phyloP scores from a whole-genome alignment of 768 basidiomycete species.

The Lentinula boryana region DNA sequence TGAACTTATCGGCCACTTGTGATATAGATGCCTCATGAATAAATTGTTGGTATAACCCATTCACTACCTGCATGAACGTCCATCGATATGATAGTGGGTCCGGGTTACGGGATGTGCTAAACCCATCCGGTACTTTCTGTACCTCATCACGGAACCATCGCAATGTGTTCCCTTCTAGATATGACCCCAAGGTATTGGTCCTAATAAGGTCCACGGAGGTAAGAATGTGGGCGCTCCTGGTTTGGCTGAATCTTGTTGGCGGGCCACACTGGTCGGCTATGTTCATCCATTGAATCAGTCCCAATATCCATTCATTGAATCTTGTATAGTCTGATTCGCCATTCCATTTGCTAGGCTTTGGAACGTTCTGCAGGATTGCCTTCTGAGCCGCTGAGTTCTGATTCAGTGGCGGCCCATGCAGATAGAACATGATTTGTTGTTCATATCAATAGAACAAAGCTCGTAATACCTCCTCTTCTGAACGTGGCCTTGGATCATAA shows the following conservation, averaged over 20 bases:
- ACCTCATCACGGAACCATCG: not conserved
- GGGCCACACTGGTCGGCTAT: not conserved
- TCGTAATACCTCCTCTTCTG: not conserved
- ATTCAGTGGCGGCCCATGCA: not conserved
- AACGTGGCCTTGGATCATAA: not conserved
- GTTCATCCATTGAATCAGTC: not conserved
- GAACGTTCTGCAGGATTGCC: not conserved
- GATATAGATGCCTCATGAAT: not conserved
- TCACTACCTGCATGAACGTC: constrained; percentile 4
- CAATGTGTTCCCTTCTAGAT: not conserved
- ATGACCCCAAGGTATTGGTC: not conserved
- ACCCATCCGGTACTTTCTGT: not conserved
- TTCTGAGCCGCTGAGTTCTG: not conserved
- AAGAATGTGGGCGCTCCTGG: not conserved
- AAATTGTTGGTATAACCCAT: not conserved
- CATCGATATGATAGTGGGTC: not conserved
- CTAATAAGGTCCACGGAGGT: not conserved
- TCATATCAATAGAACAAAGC: not conserved
- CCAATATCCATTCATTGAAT: not conserved
- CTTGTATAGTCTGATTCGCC: not conserved
- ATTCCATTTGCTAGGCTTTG: not conserved
- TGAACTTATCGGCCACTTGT: not conserved
- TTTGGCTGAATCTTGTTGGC: not conserved
- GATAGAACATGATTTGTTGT: not conserved
- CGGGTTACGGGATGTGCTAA: not conserved